Evolutionary conservation across 176 grass and related monocot species (phyloP), one percentile per base, ranked within the genome.

Genomic region (Aegilops speltoides): DNA sequence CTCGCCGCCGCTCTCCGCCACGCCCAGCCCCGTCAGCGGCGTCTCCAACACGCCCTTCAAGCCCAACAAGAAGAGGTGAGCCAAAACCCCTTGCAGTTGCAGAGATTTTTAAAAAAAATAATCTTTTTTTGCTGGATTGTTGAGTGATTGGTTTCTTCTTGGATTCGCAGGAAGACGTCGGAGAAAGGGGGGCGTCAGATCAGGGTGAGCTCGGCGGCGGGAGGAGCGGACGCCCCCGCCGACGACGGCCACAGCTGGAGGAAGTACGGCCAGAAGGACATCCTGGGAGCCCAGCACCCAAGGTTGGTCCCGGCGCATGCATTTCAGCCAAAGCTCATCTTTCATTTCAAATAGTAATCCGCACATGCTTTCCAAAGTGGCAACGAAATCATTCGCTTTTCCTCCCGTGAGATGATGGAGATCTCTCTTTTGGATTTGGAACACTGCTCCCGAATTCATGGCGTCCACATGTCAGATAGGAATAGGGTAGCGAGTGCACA

Each of bases 231-330:
- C 6, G 82, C 36, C 56, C 83, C 70, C 0, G 52, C 82, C 0
- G 93, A 97, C 7, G 95, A 97, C 46, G 95, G 95, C 45, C 84
- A 88, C 48, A 88, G 93, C 85, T 98, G 96, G 96, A 91, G 96
- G 86, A 98, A 98, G 86, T 98, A 98, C 89, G 96, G 96, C 3
- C 96, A 98, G 73, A 98, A 98, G 76, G 93, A 96, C 67, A 98
- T 98, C 79, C 96, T 98, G n/a, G 88, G 86, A 76, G 46, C 88
- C 68, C 91, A 73, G 37, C 17, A 90, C 76, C 91, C 93, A 13
- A 97, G 95, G 95, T 97, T 59, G 26, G 76, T 77, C 25, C 64
- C 24, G 19, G 4, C 34, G 37, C 37, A 84, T 72, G 37, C 37
- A 84, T 72, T 79, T 40, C 60, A 19, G 3, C 24, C 8, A 20